Conservation (phyloP, 306 rosid genomes). For the Leucaena leucocephala region DNA sequence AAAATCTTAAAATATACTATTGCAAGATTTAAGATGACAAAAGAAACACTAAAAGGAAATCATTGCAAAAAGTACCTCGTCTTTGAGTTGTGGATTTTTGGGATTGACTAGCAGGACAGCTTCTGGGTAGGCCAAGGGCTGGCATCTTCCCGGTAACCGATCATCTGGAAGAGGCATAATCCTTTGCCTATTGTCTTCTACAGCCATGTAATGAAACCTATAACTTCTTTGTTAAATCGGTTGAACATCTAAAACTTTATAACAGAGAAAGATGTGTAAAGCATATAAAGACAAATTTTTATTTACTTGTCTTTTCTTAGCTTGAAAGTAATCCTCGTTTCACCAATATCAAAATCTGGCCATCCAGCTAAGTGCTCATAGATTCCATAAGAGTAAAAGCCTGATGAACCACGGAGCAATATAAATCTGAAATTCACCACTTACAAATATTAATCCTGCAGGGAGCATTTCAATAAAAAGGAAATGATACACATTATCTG, state of each 20-base stretch:
- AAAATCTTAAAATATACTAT: slow-evolving; percentile 16
- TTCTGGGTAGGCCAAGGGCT: slow-evolving; percentile 67
- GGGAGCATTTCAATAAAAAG: slow-evolving; percentile 21
- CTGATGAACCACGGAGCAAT: slow-evolving; percentile 81
- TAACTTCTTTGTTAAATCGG: slow-evolving; percentile 45
- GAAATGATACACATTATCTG: slow-evolving; percentile 24
- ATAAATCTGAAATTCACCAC: slow-evolving; percentile 61
- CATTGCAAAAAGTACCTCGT: slow-evolving; percentile 61
- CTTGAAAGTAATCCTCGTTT: slow-evolving; percentile 89
- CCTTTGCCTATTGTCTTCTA: slow-evolving; percentile 81
- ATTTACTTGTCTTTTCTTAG: slow-evolving; percentile 78
- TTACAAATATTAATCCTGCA: slow-evolving; percentile 31
- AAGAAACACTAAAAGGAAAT: slow-evolving; percentile 14
- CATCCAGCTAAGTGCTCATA: slow-evolving; percentile 81
- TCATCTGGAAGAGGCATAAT: slow-evolving; percentile 90
- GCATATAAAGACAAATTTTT: background rate
- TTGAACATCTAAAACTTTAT: slow-evolving; percentile 18
- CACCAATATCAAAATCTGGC: slow-evolving; percentile 79
- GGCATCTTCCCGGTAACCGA: slow-evolving; percentile 63
- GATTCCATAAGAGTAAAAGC: slow-evolving; percentile 87
- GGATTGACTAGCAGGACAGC: slow-evolving; percentile 76
- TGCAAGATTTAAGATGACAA: slow-evolving; percentile 29
- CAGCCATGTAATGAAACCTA: slow-evolving; percentile 91
- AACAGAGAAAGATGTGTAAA: no score
- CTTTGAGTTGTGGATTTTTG: slow-evolving; percentile 59